These are phyloP conservation scores for Sphagnum contortum DNA, from an alignment of 225 moss, liverwort and hornwort genomes.

Conservation along the genomic window DNA sequence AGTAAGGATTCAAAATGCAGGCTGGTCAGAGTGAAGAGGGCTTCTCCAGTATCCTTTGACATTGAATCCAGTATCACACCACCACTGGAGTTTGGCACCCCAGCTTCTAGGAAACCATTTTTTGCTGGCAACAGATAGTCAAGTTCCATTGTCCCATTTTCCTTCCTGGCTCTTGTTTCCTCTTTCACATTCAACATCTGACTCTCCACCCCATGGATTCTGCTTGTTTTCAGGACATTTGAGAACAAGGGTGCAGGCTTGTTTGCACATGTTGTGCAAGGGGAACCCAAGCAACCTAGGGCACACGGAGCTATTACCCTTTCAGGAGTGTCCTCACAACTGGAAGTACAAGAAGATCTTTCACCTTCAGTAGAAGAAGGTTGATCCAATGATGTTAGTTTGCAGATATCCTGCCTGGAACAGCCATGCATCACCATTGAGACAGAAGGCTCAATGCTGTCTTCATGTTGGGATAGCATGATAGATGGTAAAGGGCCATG, in stretches of 20 bases:
- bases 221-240: conserved; percentile 31
- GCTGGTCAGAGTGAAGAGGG: conserved; percentile 32
- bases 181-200: conserved; percentile 6
- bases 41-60: conserved; percentile 42
- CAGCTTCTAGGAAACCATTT: conserved; percentile 41
- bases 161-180: conserved; percentile 32
- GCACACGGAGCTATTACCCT: conserved; percentile 42
- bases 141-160: conserved; percentile 23
- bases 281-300: conserved; percentile 40
- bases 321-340: conserved; percentile 25
- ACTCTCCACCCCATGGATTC: conserved; percentile 25
- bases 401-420: no score
- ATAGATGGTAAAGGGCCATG: no score
- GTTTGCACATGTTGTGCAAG: conserved; percentile 31
- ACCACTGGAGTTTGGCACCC: conserved; percentile 28
- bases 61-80: conserved; percentile 33
- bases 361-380: no score
- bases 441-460: no score
- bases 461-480: no score
- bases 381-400: no score
- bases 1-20: conserved; percentile 44
- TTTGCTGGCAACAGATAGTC: conserved; percentile 30
- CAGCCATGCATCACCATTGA: no score
- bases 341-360: background rate
- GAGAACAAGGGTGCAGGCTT: conserved; percentile 55